These are phyloP conservation scores for Eucalyptus marginata DNA, from an alignment of 345 rosid species.

Conservation along the genomic window DNA sequence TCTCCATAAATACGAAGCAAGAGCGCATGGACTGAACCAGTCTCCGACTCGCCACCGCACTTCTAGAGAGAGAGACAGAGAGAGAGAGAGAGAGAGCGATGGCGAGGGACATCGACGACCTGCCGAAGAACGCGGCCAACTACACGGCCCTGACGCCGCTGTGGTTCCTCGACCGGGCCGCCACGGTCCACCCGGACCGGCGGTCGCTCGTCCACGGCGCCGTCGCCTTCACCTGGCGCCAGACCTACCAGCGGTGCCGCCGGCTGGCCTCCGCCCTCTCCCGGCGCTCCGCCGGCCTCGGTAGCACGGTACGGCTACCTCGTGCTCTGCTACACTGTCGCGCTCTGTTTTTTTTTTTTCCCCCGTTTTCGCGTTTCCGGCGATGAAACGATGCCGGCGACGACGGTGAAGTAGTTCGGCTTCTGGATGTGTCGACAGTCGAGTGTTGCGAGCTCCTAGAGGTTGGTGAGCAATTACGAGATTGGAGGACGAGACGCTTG, in stretches of 20 bases:
- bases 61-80: background rate
- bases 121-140: conserved; percentile 77
- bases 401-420: background rate
- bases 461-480: background rate
- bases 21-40: background rate
- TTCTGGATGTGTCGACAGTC: background rate
- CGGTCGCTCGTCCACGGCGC: conserved; percentile 65
- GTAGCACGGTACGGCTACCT: conserved; percentile 43
- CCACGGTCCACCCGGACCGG: conserved; percentile 60
- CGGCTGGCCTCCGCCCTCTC: conserved; percentile 80
- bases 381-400: background rate
- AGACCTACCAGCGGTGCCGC: conserved; percentile 76
- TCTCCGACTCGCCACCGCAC: background rate
- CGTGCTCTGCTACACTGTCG: background rate
- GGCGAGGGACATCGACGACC: conserved; percentile 67
- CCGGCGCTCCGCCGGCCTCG: conserved; percentile 44
- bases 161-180: conserved; percentile 82
- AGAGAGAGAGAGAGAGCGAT: background rate
- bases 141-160: conserved; percentile 83
- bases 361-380: background rate
- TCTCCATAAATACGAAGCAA: too few relatives aligned
- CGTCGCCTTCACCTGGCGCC: conserved; percentile 58
- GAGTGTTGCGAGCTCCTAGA: background rate
- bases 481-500: background rate
- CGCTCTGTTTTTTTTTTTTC: background rate